Percentiles rank a stretch among this genome's conserved stretches.
phyloP scores from a whole-genome alignment of 306 rosid species.

The Rosa lucieae region DNA sequence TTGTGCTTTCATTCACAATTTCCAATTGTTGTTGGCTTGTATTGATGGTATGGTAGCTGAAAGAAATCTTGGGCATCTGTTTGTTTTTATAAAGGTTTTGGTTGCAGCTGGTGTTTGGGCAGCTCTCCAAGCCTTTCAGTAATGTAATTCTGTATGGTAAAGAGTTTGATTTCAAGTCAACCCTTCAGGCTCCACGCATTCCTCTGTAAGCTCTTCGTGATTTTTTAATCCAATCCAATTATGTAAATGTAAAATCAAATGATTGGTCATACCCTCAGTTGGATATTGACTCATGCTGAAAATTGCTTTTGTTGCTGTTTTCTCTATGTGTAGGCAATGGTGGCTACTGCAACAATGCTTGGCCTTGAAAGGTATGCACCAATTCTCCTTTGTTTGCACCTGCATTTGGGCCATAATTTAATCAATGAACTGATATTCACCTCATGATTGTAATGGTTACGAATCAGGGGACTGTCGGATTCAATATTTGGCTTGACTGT shows the following conservation, averaged over 20 bases:
- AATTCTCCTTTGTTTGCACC: conserved; percentile 8
- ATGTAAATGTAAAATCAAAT: background rate
- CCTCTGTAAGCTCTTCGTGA: conserved; percentile 58
- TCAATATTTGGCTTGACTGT: conserved; percentile 75
- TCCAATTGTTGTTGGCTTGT: background rate
- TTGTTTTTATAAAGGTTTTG: conserved; percentile 49
- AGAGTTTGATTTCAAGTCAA: conserved; percentile 60
- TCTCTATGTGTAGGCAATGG: conserved; percentile 61
- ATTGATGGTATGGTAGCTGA: background rate
- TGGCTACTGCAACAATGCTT: conserved; percentile 77
- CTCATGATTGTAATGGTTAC: conserved; percentile 3
- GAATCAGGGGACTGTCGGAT: conserved; percentile 80
- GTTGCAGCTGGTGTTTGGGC: conserved; percentile 75
- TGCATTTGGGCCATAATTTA: background rate
- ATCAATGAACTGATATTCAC: background rate
- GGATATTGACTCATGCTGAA: conserved; percentile 22
- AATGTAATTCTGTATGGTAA: conserved; percentile 64
- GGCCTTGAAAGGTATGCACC: conserved; percentile 72
- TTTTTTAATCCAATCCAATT: background rate
- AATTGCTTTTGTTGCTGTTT: conserved; percentile 31
- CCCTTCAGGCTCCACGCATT: conserved; percentile 76
- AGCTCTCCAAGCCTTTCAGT: conserved; percentile 74
- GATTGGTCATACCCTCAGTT: background rate
- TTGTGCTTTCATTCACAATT: background rate
- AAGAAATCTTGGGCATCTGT: background rate